Base-by-base conservation (phyloP, 208 protist species). In the Crithidia brevicula region DNA sequence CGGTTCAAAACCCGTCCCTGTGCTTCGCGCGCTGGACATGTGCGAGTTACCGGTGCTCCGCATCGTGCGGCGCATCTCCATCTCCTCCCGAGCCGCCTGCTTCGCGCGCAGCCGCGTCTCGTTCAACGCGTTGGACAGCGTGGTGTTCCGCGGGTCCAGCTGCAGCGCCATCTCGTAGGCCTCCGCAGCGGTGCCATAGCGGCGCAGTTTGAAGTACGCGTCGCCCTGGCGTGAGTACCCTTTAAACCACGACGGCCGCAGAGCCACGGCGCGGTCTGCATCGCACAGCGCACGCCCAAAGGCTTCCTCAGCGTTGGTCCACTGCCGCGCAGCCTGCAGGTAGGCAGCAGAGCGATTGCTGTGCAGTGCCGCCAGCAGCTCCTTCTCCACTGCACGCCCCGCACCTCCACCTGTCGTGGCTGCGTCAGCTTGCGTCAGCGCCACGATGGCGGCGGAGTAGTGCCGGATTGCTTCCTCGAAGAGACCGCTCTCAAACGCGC, bases 311-410 rank as follows among this genome's bases (percentile, higher is more conserved):
- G 72, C 61, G 16, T 23, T 72, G 22, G 67, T 23, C 79, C 83
- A 70, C 43, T 93, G 63, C 34, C 94, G 85, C 6, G 79, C 75
- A 4, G 86, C 75, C 53, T 92, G 81, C 34, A 93, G 61, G 71
- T 93, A 96, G 20, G 87, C 82, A n/a, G 96, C 95, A n/a, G 93
- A 97, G 43, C 97, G 87, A 79, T 99, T 99, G 67, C 89, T 96
- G 85, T 95, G 88, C 30, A 98, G 73, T 9, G 94, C 83, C n/a
- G 96, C 79, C 47, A 93, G 75, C 20, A 93, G 69, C 51, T 65
- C 49, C 67, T 25, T 38, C 33, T 43, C 38, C 9, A 23, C 50
- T 1, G 31, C 6, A 15, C 33, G 40, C 31, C 49, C n/a, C 18
- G 38, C 53, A 10, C 11, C 45, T 40, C 46, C 30, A 23, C 10